A percentile compares a stretch with the other conserved stretches of the same genome.
These are phyloP conservation scores for Fraxinus platypoda DNA, from an alignment of 305 asterid genomes.

Conservation along the genomic window DNA sequence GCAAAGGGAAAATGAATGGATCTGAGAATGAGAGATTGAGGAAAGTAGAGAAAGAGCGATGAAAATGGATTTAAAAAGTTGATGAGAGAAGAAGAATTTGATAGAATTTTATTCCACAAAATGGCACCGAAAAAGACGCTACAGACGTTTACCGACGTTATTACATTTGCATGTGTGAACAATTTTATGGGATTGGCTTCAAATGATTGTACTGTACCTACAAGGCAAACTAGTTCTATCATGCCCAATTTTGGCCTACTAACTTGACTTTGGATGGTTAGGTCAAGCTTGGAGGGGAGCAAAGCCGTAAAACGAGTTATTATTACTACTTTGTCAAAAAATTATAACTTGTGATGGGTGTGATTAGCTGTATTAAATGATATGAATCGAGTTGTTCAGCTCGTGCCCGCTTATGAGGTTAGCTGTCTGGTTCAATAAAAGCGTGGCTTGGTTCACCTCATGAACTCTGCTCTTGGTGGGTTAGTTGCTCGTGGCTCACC, in stretches of 20 bases:
- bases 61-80: neutral
- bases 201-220: neutral
- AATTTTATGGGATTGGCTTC: neutral
- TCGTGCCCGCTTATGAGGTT: neutral
- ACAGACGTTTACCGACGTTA: neutral
- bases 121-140: neutral
- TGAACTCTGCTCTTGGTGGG: too few relatives aligned
- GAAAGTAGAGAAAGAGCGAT: neutral
- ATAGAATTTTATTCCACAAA: neutral
- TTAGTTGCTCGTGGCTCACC: neutral
- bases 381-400: neutral
- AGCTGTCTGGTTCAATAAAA: neutral
- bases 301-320: neutral
- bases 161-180: neutral
- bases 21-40: conserved; percentile 28
- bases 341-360: neutral
- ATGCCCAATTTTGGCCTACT: neutral
- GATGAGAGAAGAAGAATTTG: neutral
- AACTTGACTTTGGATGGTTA: neutral
- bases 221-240: neutral
- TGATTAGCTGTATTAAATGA: neutral
- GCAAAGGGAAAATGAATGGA: conserved; percentile 32
- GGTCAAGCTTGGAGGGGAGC: neutral
- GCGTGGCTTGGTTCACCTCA: neutral
- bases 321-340: neutral